Base-by-base conservation (phyloP, 2,329 filamentous ascomycete genomes). In the Diaporthe sp. region DNA sequence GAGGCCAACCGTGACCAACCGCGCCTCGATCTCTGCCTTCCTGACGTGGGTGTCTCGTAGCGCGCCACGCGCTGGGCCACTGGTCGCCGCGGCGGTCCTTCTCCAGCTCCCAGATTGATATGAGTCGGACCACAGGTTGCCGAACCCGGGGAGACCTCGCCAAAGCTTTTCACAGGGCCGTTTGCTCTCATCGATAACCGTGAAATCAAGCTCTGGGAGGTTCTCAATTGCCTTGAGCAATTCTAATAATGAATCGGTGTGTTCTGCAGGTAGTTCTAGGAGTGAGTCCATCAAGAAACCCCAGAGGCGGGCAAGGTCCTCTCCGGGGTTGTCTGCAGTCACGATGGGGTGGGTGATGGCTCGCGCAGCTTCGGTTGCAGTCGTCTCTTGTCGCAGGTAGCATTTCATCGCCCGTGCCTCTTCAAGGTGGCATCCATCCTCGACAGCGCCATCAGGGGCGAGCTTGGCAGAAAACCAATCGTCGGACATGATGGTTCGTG, bases 101-200 rank as follows among this genome's bases (percentile, higher is more conserved):
- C 55, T 37, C 55, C 31, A 58, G 55, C 55, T 12, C 55, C 55
- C 55, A 34, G 55, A 34, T 58, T 58, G 31, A 37, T 58, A 58
- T 22, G 31, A 58, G 22, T 58, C 55, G 3, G 55, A 58, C 28
- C 55, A 58, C 7, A 58, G 25, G 51, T 31, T 15, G 51, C 51
- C 19, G 4, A 58, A 58, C 3, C 55, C 55, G 1, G 8, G 7
- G 15, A 37, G 31, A 4, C 17, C 28, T 22, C 19, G 37, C 31
- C 31, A 58, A 31, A 58, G 19, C 28, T 58, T 58, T 12, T 58
- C 31, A 37, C 0, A n/a, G 3, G 17, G 31, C 55, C 31, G 31
- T 6, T 37, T 58, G 3, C 28, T 22, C 28, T 37, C 9, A 9
- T 58, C 28, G 28, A 58, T 2, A 22, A 8, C 15, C 5, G 55